A percentile compares a stretch with the other conserved stretches of the same genome.
These are phyloP conservation scores for Anisodus acutangulus DNA, from an alignment of 257 asterid genomes.

Conservation along the genomic window DNA sequence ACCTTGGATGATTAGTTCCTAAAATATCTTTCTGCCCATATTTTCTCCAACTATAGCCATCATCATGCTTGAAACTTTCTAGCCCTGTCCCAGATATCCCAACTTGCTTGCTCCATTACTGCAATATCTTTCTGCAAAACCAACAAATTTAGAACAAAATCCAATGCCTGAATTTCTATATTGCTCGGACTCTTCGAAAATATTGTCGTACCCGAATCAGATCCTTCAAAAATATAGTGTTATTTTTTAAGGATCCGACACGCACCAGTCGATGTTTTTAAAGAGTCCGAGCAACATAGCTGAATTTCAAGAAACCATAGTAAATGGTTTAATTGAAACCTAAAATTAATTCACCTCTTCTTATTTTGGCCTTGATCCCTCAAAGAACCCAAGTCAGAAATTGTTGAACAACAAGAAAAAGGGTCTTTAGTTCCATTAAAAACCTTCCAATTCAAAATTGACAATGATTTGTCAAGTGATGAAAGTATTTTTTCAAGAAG, in stretches of 20 bases:
- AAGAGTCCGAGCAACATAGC: too few species aligned
- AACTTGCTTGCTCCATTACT: constrained; percentile 59
- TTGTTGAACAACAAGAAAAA: not conserved
- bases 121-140: constrained; percentile 62
- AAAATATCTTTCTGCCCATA: constrained; percentile 84
- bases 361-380: constrained; percentile 27
- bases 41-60: constrained; percentile 82
- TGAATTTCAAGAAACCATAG: constrained; percentile 6
- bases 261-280: too few species aligned
- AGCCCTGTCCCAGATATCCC: constrained; percentile 40
- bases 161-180: not conserved
- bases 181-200: too few species aligned
- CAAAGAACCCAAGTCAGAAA: not conserved
- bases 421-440: constrained; percentile 27
- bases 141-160: not conserved
- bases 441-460: constrained; percentile 42
- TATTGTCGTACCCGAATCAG: too few species aligned
- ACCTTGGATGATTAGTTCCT: constrained; percentile 79
- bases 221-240: too few species aligned
- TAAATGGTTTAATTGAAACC: not conserved
- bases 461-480: constrained; percentile 65
- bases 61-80: constrained; percentile 55
- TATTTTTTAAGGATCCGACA: too few species aligned
- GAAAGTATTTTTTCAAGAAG: constrained; percentile 59
- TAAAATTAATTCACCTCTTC: constrained; percentile 8